Evolutionary conservation across 164 flowering plant species (phyloP).

Genomic region (Santalum album): DNA sequence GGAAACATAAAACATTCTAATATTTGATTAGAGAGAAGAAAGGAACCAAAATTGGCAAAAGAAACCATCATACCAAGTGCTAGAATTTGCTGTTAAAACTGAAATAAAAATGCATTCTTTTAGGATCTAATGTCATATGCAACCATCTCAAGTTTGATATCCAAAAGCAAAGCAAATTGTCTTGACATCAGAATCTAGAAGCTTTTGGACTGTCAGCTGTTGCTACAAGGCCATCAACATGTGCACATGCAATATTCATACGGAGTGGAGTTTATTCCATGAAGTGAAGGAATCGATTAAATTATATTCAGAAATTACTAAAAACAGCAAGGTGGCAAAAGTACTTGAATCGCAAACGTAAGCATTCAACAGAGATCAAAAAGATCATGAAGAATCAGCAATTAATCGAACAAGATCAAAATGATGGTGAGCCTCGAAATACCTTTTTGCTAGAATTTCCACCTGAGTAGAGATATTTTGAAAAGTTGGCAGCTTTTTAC

Average conservation of each 20-base stretch:
- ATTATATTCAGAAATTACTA: too few species aligned
- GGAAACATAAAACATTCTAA: background rate
- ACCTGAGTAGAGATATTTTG: constrained; percentile 46
- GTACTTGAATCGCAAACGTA: background rate
- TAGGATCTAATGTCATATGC: background rate
- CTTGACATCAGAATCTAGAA: too few species aligned
- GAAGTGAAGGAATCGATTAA: too few species aligned
- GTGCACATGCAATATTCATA: too few species aligned
- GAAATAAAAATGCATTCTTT: background rate
- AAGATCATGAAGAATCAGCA: background rate
- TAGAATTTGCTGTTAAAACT: background rate
- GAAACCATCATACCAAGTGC: background rate
- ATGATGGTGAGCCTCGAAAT: background rate
- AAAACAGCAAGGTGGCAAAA: background rate
- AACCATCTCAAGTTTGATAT: too few species aligned
- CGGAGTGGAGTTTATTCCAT: too few species aligned
- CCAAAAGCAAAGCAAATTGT: too few species aligned
- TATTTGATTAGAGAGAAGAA: background rate
- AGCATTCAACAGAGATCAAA: background rate
- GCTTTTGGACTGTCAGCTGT: too few species aligned
- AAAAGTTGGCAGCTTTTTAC: constrained; percentile 43
- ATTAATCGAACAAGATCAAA: background rate
- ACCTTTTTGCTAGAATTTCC: constrained; percentile 55
- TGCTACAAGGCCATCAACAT: too few species aligned
- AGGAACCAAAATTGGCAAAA: background rate